Percentiles rank a stretch among this genome's conserved stretches.
phyloP scores from a whole-genome alignment of 345 rosid genomes.

The Eucalyptus cloeziana region DNA sequence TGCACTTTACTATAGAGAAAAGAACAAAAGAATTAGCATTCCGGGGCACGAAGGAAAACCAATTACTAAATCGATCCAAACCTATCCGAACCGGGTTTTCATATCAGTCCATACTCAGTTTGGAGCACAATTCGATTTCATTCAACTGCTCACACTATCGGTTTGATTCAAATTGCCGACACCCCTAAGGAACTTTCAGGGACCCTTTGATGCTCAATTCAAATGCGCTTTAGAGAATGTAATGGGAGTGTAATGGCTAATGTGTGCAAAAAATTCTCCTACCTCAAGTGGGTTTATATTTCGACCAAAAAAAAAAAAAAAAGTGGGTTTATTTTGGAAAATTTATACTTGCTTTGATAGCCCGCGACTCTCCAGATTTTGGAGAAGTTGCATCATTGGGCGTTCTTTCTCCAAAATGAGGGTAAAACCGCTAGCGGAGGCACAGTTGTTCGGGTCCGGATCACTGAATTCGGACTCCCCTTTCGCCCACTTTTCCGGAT shows the following conservation, averaged over 20 bases:
- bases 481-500: neutral
- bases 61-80: accelerated
- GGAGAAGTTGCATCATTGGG: neutral
- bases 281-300: neutral
- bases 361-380: neutral
- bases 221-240: neutral
- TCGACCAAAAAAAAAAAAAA: too few species aligned
- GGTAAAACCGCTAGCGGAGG: neutral
- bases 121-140: accelerated
- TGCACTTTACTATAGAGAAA: neutral
- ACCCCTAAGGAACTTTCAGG: neutral
- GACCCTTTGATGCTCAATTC: neutral
- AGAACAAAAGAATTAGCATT: neutral
- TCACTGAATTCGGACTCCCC: neutral
- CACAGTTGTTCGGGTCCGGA: neutral
- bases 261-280: neutral
- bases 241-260: neutral
- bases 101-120: accelerated
- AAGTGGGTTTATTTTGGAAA: neutral
- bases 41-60: accelerated
- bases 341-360: neutral
- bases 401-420: neutral
- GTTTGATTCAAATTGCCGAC: accelerated
- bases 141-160: accelerated
- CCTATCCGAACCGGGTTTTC: too few species aligned